Base-by-base conservation (phyloP, 306 rosid genomes). In the Herpetospermum pedunculosum region DNA sequence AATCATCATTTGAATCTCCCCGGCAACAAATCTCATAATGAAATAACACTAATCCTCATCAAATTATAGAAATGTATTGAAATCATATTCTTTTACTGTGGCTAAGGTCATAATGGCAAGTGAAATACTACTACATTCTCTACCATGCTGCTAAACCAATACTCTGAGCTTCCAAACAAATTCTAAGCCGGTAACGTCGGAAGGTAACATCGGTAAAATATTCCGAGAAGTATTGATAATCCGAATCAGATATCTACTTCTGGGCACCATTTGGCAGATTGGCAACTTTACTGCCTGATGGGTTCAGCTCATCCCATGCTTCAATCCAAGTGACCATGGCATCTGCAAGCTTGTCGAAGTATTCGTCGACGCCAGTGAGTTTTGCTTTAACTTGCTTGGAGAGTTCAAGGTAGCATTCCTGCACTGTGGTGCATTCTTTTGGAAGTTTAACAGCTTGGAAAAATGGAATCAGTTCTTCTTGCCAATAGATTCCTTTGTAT, bases 261-360 rank as follows among this genome's bases (percentile, higher is more conserved):
- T 75, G 78, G 54, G 80, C 74, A 41, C 79, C 89, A 76, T 68
- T 82, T 23, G 77, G 75, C 38, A 75, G 59, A 68, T 72, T 47
- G 62, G 79, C 75, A 46, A 92, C 55, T 34, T n/a, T 44, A 13
- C 40, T 78, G 62, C 44, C 90, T 23, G 88, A 52, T 1, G 87
- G 68, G 82, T 60, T 89, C 70, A 92, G 81, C 73, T 92, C 97
- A 44, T 92, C 93, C 97, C 97, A 92, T 34, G 96, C 93, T 80
- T 89, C 97, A 74, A 92, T 88, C 97, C 97, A 92, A 18, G 96
- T 92, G 67, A 89, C 87, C 97, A 92, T 89, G 78, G 96, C 97
- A 18, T 92, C 96, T 0, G 90, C 96, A 32, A 92, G 89, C 76
- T 89, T 92, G 82, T 1, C 8, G 78, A 92, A 89, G 77, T 89